Base-by-base conservation (phyloP, 2,329 filamentous ascomycete genomes). In the Colletotrichum sp. region DNA sequence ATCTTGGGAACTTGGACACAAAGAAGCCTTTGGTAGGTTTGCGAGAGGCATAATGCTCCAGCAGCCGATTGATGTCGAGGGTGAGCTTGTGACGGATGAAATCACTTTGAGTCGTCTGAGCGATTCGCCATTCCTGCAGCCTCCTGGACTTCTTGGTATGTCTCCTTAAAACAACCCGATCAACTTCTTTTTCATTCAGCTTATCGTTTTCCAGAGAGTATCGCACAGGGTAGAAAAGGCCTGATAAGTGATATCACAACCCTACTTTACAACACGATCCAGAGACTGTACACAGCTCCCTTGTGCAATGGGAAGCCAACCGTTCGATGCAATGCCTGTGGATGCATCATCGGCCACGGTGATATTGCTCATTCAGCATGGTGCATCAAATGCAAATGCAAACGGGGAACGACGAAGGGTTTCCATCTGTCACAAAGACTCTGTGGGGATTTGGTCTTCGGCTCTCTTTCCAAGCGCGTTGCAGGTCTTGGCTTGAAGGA, bases 151-250 rank as follows among this genome's bases (percentile, higher is more conserved):
- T n/a, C 5, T 61, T 2, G 57, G 57, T 15, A 34, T n/a, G 57
- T 34, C 39, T 10, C 3, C 39, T 3, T 10, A 3, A 10, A 0
- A 6, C 16, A n/a, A 3, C 4, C 39, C 15, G 2, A 26, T 43
- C 8, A 43, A 43, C 18, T 3, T 12, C 5, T 60, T 61, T 9
- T n/a, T 30, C 16, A 10, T 28, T 5, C 3, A 7, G 13, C n/a
- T 59, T 18, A 10, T 3, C 5, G 1, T 43, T 43, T 43, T 43
- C 0, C 8, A 43, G 39, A 43, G 39, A n/a, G 39, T 0, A 18
- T 43, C 2, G 16, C 39, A n/a, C 39, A n/a, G 18, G 39, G 39
- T 43, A 43, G 39, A n/a, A 43, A 10, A 18, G 15, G 0, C 15
- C 36, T 39, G 36, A 39, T 39, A 36, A 1, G 7, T 8, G 34